A percentile compares a stretch with the other conserved stretches of the same genome.
Evolutionary conservation across 177 flowering plant species (phyloP).

Genomic region (Vitis hybrid): DNA sequence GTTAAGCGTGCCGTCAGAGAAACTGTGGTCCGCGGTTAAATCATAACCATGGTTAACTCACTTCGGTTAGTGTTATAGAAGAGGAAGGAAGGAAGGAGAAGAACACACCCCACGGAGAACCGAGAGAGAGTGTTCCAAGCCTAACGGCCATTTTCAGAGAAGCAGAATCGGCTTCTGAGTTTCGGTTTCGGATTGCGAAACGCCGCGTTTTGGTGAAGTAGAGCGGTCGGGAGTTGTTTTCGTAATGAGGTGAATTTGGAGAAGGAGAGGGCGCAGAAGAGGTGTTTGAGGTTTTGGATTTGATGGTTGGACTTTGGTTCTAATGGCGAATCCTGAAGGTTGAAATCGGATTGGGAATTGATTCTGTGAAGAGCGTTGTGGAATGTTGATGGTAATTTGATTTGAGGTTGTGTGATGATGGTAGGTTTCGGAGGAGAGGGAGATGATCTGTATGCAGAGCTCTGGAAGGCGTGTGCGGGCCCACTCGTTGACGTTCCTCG

Average conservation of each 20-base stretch:
- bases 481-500: conserved; percentile 83
- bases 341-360: conserved; percentile 33
- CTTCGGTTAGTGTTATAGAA: neutral
- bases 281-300: neutral
- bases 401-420: conserved; percentile 11
- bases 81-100: neutral
- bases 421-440: conserved; percentile 20
- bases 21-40: conserved; percentile 2
- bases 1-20: conserved; percentile 3
- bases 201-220: neutral
- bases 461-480: conserved; percentile 91
- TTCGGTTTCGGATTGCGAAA: conserved; percentile 11
- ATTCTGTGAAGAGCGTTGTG: neutral
- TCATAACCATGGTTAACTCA: conserved; percentile 15
- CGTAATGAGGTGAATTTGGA: conserved; percentile 1
- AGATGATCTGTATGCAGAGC: conserved; percentile 58
- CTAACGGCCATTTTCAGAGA: conserved; percentile 1
- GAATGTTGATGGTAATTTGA: neutral
- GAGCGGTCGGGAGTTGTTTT: neutral
- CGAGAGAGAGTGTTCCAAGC: neutral
- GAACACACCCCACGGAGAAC: neutral
- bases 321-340: neutral
- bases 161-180: conserved; percentile 11
- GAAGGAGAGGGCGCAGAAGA: neutral
- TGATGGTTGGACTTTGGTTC: conserved; percentile 1